These are phyloP conservation scores for Phaeolepiota aurea DNA, from an alignment of 768 basidiomycete species.

Conservation along the genomic window DNA sequence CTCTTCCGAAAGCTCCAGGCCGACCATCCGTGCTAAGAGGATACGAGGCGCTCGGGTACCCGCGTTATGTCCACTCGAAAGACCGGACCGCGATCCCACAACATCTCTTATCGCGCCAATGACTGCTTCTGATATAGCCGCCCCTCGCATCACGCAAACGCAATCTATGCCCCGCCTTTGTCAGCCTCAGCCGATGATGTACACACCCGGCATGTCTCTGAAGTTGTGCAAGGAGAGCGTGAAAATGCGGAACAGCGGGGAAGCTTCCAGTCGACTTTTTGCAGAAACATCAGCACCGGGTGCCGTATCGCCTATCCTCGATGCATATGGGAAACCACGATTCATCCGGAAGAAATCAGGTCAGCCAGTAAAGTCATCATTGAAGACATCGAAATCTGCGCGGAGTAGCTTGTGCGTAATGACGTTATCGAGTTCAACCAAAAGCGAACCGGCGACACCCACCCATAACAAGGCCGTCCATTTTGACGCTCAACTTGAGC, in stretches of 20 bases:
- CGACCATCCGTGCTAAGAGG: slow-evolving; percentile 31
- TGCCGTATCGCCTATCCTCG: slow-evolving; percentile 13
- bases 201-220: slow-evolving; percentile 31
- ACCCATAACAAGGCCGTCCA: slow-evolving; percentile 78
- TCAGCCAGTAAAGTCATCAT: slow-evolving; percentile 84
- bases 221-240: slow-evolving; percentile 18
- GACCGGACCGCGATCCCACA: neutral
- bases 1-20: slow-evolving; percentile 23
- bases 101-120: slow-evolving; percentile 7
- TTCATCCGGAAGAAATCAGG: slow-evolving; percentile 89
- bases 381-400: slow-evolving; percentile 63
- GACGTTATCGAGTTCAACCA: slow-evolving; percentile 36
- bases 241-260: slow-evolving; percentile 18
- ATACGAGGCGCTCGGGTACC: slow-evolving; percentile 17
- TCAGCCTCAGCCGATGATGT: slow-evolving; percentile 23
- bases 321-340: slow-evolving; percentile 24
- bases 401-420: slow-evolving; percentile 44
- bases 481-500: slow-evolving; percentile 87
- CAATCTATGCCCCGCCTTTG: slow-evolving; percentile 23
- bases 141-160: slow-evolving; percentile 9
- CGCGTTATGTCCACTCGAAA: slow-evolving; percentile 2
- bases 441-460: slow-evolving; percentile 81
- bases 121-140: slow-evolving; percentile 34
- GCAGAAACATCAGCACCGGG: slow-evolving; percentile 13
- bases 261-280: slow-evolving; percentile 19